Conservation (phyloP, 805 yeast genomes). For the Starmerella vitae region DNA sequence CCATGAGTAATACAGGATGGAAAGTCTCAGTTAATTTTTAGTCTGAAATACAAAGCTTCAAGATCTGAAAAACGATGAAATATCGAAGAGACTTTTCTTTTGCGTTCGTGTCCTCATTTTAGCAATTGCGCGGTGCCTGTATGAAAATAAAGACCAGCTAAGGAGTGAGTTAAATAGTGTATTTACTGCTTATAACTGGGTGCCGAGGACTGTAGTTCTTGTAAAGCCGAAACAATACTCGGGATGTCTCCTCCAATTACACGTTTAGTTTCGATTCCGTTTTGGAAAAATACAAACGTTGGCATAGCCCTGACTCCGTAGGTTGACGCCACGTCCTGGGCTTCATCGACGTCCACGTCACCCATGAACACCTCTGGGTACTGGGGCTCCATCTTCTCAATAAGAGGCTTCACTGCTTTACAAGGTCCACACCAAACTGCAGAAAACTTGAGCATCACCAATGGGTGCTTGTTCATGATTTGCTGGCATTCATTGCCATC, state of each 20-base stretch:
- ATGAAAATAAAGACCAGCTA: too few relatives aligned
- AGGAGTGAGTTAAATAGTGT: too few relatives aligned
- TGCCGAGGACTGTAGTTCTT: slow-evolving; percentile 3
- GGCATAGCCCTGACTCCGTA: slow-evolving; percentile 52
- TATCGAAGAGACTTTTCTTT: too few relatives aligned
- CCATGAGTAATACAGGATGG: slow-evolving; percentile 5
- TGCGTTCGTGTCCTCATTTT: too few relatives aligned
- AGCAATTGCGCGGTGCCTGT: too few relatives aligned
- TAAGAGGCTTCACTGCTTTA: slow-evolving; percentile 86
- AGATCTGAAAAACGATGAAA: too few relatives aligned
- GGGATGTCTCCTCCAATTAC: slow-evolving; percentile 24
- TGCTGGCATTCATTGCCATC: slow-evolving; percentile 4
- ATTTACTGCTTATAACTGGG: too few relatives aligned
- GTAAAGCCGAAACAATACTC: slow-evolving; percentile 9
- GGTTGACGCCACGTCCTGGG: slow-evolving; percentile 54
- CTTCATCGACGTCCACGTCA: slow-evolving; percentile 83
- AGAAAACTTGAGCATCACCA: slow-evolving; percentile 61
- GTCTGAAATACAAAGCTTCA: too few relatives aligned
- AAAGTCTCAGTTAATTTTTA: too few relatives aligned
- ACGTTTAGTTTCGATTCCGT: slow-evolving; percentile 53
- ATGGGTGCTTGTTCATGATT: slow-evolving; percentile 5
- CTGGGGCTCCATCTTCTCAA: slow-evolving; percentile 63
- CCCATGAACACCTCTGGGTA: slow-evolving; percentile 45
- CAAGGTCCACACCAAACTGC: slow-evolving; percentile 98
- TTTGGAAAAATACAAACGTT: slow-evolving; percentile 59